Conservation (phyloP, 129 eudicot species). For the Sambucus nigra region DNA sequence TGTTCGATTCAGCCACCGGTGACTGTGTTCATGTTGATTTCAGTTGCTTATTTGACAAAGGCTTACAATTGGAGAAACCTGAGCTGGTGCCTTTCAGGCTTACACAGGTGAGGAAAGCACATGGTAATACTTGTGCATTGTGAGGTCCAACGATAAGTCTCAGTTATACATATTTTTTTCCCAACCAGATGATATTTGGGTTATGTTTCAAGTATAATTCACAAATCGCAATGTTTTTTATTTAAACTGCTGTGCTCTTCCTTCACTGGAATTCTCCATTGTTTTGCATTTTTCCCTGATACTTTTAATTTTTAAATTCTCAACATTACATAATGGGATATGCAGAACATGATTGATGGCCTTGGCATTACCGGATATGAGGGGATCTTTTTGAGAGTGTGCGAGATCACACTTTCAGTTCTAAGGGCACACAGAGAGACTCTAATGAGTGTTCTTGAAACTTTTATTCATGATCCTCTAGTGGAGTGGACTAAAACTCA, state of each 20-base stretch:
- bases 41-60: conserved; percentile 98
- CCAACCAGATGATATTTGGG: neutral
- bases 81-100: conserved; percentile 97
- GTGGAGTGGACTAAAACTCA: conserved; percentile 99
- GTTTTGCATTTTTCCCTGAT: neutral
- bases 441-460: conserved; percentile 92
- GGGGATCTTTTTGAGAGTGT: conserved; percentile 82
- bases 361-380: conserved; percentile 96
- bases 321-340: conserved; percentile 13
- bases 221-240: neutral
- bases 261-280: neutral
- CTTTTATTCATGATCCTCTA: conserved; percentile 93
- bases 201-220: neutral
- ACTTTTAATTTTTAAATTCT: conserved; percentile 9
- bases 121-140: neutral
- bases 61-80: conserved; percentile 86
- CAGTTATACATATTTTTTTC: neutral
- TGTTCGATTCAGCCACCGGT: conserved; percentile 96
- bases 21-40: conserved; percentile 99
- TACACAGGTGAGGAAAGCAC: conserved; percentile 61
- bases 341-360: conserved; percentile 97
- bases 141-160: neutral
- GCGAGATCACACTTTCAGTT: conserved; percentile 92
- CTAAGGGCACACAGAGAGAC: conserved; percentile 86
- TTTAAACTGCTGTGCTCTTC: neutral